Evolutionary conservation across 352 stramenopile species (phyloP), one percentile per base, ranked within the genome.

Genomic region (Pythium chondricola): DNA sequence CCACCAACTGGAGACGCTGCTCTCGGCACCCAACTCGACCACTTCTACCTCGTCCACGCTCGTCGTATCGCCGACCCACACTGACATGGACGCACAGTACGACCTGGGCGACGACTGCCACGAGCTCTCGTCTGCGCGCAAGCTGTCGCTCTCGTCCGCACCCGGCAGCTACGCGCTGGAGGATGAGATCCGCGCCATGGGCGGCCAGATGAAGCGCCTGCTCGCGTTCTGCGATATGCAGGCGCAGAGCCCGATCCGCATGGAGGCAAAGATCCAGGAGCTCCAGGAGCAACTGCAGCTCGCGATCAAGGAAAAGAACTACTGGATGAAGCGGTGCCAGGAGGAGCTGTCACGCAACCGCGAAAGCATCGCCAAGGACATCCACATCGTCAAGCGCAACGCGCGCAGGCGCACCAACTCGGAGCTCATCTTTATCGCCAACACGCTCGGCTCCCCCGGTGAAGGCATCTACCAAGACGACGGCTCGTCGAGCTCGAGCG

Each of bases 241-340:
- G 49, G 52, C 71, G 32, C 71, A 92, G 56, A 90, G 74, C 36
- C 76, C 82, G 33, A 58, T 88, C 46, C 72, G 70, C 1, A 40
- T 94, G 57, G 74, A 91, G 41, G 66, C 68, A 45, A 87, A 86
- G 70, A 84, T 94, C 55, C 67, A 72, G 36, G 74, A 89, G 46
- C 67, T 94, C 32, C 57, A 89, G 61, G 73, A 91, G 45, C 72
- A 91, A 59, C 69, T 94, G 24, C 71, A 76, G 13, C 67, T 78
- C 50, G 80, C 71, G 24, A 69, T 90, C 38, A 68, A 72, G 11
- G 83, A 94, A 67, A 94, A 94, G 62, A 91, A 94, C 55, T 92
- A 94, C 63, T 94, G 83, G 83, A 88, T 91, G 71, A 87, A 88
- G 56, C 76, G 78, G 18, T 90, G 78, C 61, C 81, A 88, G 43